phyloP scores from a whole-genome alignment of 2,329 filamentous ascomycete genomes.

The Exophiala mesophila region DNA sequence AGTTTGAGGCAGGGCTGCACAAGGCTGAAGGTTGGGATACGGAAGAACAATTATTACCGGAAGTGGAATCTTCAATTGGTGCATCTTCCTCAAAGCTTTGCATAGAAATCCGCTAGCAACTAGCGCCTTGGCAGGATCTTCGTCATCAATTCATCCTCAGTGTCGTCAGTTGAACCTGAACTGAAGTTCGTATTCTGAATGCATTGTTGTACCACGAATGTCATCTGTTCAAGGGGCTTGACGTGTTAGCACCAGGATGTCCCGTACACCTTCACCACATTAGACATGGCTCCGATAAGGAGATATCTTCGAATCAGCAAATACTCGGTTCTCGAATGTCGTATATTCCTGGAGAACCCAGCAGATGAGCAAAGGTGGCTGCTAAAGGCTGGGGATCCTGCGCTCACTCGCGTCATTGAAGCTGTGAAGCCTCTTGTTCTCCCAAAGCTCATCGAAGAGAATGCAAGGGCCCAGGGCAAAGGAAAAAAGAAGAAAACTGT shows the following conservation, averaged over 20 bases:
- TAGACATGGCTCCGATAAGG: conserved; percentile 26
- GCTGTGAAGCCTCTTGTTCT: conserved; percentile 79
- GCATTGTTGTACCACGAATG: too few species aligned
- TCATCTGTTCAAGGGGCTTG: too few species aligned
- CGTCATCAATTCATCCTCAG: too few species aligned
- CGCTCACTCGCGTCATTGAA: conserved; percentile 77
- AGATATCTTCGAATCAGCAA: conserved; percentile 85
- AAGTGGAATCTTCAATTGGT: too few species aligned
- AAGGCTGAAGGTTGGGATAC: too few species aligned
- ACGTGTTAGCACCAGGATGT: background rate
- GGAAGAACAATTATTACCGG: too few species aligned
- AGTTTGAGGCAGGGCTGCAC: too few species aligned
- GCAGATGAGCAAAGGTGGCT: conserved; percentile 78
- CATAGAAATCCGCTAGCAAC: too few species aligned
- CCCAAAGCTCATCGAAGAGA: conserved; percentile 87
- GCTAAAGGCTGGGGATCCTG: conserved; percentile 67
- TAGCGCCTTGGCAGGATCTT: too few species aligned
- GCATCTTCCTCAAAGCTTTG: too few species aligned
- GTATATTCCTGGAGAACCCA: conserved; percentile 92
- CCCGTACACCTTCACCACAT: background rate
- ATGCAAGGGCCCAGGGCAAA: conserved; percentile 54
- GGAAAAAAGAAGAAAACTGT: conserved; percentile 72
- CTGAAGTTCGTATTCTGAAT: too few species aligned
- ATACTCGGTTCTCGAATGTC: conserved; percentile 91
- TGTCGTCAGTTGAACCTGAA: too few species aligned